phyloP scores from a whole-genome alignment of 108 stramenopile species.

The Cylindrotheca fusiformis region DNA sequence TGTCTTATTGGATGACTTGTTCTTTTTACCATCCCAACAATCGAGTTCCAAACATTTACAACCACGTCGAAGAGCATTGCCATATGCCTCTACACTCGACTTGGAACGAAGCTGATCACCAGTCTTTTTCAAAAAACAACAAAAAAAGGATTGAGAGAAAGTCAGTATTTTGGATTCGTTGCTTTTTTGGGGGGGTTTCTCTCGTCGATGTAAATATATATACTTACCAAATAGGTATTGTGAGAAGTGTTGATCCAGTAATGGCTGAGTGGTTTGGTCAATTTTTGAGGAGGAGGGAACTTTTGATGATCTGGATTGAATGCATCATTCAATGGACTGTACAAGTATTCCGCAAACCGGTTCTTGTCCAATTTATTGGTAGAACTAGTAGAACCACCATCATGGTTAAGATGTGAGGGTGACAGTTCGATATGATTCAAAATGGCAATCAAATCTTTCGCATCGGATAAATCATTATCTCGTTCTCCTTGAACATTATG shows the following conservation, averaged over 20 bases:
- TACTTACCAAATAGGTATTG: constrained; percentile 87
- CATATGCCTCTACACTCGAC: constrained; percentile 79
- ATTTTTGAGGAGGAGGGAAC: constrained; percentile 12
- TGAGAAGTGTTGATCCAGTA: constrained; percentile 95
- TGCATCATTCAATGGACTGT: constrained; percentile 47
- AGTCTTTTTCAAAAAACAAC: constrained; percentile 14
- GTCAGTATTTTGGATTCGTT: too few relatives aligned
- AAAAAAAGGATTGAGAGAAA: too few relatives aligned
- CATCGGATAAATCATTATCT: constrained; percentile 45
- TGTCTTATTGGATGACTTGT: constrained; percentile 2
- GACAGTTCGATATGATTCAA: constrained; percentile 49
- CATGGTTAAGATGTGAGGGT: not conserved
- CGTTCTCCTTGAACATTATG: constrained; percentile 43
- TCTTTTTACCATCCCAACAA: constrained; percentile 86
- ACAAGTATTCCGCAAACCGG: constrained; percentile 57
- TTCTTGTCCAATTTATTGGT: constrained; percentile 16
- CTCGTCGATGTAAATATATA: too few relatives aligned
- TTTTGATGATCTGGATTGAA: constrained; percentile 52
- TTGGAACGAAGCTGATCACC: constrained; percentile 88
- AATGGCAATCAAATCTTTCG: constrained; percentile 36
- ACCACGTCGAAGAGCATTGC: constrained; percentile 70
- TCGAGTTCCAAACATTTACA: constrained; percentile 97
- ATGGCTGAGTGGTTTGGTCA: constrained; percentile 59
- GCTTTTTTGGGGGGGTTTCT: too few relatives aligned
- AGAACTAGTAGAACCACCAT: too few relatives aligned